These are phyloP conservation scores for Aureobasidium sp. DNA, from an alignment of 2,329 filamentous ascomycete species.

Conservation along the genomic window DNA sequence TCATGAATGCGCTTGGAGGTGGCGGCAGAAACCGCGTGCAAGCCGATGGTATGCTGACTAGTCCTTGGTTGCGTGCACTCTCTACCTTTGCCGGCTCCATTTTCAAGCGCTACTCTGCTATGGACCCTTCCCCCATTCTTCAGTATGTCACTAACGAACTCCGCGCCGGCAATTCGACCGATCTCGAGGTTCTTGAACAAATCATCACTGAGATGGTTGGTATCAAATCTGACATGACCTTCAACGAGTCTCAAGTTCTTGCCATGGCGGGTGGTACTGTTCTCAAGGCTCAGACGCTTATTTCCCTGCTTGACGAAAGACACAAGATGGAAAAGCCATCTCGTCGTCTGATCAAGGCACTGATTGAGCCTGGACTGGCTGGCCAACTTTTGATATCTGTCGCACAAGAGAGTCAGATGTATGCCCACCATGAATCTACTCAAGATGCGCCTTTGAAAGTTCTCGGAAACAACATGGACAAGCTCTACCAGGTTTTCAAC, in stretches of 20 bases:
- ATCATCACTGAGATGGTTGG: conserved; percentile 90
- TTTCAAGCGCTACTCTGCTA: conserved; percentile 74
- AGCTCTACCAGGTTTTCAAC: conserved; percentile 73
- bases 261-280: conserved; percentile 81
- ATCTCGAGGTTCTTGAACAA: conserved; percentile 85
- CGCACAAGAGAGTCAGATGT: conserved; percentile 82
- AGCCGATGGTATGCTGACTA: conserved; percentile 65
- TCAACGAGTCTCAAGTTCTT: conserved; percentile 78
- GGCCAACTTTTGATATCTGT: conserved; percentile 81
- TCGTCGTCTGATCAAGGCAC: conserved; percentile 67
- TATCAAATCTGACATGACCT: conserved; percentile 76
- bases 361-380: conserved; percentile 70
- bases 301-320: conserved; percentile 72
- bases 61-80: conserved; percentile 83
- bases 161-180: conserved; percentile 71
- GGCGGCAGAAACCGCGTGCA: conserved; percentile 51
- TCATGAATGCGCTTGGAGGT: conserved; percentile 63
- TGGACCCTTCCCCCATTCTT: conserved; percentile 77
- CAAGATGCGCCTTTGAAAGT: conserved; percentile 78
- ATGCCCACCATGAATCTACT: conserved; percentile 65
- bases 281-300: conserved; percentile 70
- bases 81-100: conserved; percentile 87
- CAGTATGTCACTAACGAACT: conserved; percentile 87
- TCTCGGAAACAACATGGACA: conserved; percentile 78
- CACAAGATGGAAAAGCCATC: conserved; percentile 61